Base-by-base conservation (phyloP, 2,329 filamentous ascomycete genomes). In the Chlorencoelia australis region DNA sequence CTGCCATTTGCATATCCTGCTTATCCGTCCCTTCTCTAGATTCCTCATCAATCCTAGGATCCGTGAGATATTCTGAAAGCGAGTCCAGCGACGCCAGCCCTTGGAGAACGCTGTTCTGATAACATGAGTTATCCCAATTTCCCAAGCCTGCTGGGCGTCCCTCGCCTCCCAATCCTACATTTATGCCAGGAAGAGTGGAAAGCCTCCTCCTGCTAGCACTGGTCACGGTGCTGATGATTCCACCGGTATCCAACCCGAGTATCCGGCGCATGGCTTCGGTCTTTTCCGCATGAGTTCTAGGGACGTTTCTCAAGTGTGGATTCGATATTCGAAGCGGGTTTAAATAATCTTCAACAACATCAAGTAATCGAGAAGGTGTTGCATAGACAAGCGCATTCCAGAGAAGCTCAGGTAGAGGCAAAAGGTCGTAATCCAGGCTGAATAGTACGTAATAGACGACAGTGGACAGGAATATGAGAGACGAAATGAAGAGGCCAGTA, bases 71-170 rank as follows among this genome's bases (percentile, higher is more conserved):
- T 3, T 63, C 63, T 17, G 73, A 71, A 19, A 96, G 64, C 4
- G 79, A 72, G 13, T 72, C 69, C 19, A 96, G 66, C 4, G 88
- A 81, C 1, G 88, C 79, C 27, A 96, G 65, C 5, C 80, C 79
- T 58, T 94, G 87, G 8, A 98, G 75, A 14, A 95, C 80, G 55
- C 88, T 95, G 59, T 98, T 98, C 60, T 96, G 91, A 58, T 94
- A 98, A 65, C 91, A 96, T 2, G 87, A 94, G 57, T 95, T 94
- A 63, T 94, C 85, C 64, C 79, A 80, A 57, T 98, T 98, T 7
- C 85, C 86, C 35, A 96, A 64, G 0, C 91, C 91, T 2, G 66
- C 69, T 33, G 67, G 82, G 20, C 60, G 59, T 29, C 68, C 63
- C 16, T 59, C 52, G 16, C 57, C 58, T 45, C 55, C 36, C n/a